Base-by-base conservation (phyloP, 2,329 filamentous ascomycete species). In the Curvularia verruculosa region DNA sequence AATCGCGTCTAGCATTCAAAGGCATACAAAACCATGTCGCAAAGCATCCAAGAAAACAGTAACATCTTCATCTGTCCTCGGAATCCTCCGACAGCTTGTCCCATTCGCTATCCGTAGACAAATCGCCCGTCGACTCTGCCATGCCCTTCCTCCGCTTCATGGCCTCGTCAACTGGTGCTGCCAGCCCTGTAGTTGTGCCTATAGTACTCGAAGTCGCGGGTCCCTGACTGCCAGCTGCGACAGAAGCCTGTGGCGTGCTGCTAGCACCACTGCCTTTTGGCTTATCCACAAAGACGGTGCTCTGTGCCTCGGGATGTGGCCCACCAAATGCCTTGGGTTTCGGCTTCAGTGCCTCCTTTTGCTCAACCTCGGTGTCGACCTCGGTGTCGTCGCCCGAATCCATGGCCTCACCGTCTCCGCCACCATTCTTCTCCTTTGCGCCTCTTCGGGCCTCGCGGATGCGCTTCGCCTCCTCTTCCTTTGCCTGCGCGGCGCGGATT, bases 31-130 rank as follows among this genome's bases (percentile, higher is more conserved):
- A 47, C n/a, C 43, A 29, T 39, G 49, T 8, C 40, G 10, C 40
- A 31, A 10, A 37, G 43, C 52, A 29, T 60, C 58, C 56, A 61
- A 31, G 18, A 47, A 46, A 3, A 60, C 44, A 29, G 4, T 13
- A 21, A 24, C 41, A 29, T 26, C 46, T 50, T 72, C 64, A 76
- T 69, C 67, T 74, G 21, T 74, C 73, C 24, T 63, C 72, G n/a
- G 72, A 73, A 46, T 72, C 75, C 58, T 78, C 80, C 75, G 90
- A 89, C 21, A 98, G 89, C 82, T 95, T 96, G 81, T 97, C 94
- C 94, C 94, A 98, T 79, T 98, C 94, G 71, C 94, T 94, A 79
- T 98, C 94, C 4, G 93, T 97, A 77, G 92, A 94, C 60, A 82
- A 70, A 62, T 85, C 83, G 10, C 82, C 83, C 9, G 72, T 82